A percentile compares a stretch with the other conserved stretches of the same genome.
These are phyloP conservation scores for Gossypium australe DNA, from an alignment of 345 rosid genomes.

Conservation along the genomic window DNA sequence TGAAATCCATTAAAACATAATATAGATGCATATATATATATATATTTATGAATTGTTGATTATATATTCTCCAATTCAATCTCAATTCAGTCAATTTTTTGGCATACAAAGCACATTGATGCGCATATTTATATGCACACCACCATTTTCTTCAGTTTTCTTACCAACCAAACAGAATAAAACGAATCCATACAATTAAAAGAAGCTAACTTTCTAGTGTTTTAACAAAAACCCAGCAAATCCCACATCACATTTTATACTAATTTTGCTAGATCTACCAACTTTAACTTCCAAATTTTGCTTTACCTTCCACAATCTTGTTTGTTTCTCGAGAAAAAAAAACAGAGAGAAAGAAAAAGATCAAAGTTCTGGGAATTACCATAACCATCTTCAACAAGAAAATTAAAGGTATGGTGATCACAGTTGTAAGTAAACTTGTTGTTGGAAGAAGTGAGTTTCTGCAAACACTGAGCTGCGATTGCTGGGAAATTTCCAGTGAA, in stretches of 20 bases:
- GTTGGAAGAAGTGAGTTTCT: constrained; percentile 74
- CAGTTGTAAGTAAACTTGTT: constrained; percentile 95
- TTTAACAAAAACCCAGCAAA: not conserved
- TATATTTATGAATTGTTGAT: too few species aligned
- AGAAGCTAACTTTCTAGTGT: not conserved
- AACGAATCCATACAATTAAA: not conserved
- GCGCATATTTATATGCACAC: too few species aligned
- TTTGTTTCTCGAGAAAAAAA: constrained; percentile 1
- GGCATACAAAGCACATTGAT: not conserved
- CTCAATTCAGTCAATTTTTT: not conserved
- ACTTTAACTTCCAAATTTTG: not conserved
- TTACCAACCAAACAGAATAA: not conserved
- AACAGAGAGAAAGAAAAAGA: not conserved
- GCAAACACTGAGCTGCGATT: constrained; percentile 88
- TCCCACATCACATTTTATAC: constrained; percentile 1
- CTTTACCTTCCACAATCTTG: not conserved
- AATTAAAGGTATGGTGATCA: constrained; percentile 95
- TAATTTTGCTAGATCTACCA: constrained; percentile 25
- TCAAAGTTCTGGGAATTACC: constrained; percentile 32
- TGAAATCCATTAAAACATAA: too few species aligned
- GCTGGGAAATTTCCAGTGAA: constrained; percentile 98
- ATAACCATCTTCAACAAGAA: constrained; percentile 88
- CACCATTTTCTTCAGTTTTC: not conserved
- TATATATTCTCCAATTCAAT: too few species aligned
- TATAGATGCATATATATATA: too few species aligned